These are phyloP conservation scores for Heritiera littoralis DNA, from an alignment of 345 rosid genomes.

Conservation along the genomic window DNA sequence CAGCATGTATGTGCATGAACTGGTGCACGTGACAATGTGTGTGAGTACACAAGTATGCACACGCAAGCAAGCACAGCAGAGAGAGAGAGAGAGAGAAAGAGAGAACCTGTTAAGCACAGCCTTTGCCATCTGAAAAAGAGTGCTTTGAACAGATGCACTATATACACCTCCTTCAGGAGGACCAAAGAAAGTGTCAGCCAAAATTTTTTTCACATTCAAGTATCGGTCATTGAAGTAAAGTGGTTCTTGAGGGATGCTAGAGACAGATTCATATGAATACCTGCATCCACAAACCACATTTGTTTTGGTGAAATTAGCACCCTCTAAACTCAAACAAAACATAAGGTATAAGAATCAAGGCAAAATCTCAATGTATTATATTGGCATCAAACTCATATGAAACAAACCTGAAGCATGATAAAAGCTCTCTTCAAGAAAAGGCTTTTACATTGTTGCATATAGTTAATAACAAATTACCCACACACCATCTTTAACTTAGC, in stretches of 20 bases:
- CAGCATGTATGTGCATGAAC: neutral
- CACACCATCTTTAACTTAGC: neutral
- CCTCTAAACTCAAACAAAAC: conserved; percentile 2
- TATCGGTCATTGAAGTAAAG: conserved; percentile 69
- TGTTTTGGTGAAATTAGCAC: conserved; percentile 11
- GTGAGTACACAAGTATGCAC: neutral
- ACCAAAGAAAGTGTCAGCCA: conserved; percentile 77
- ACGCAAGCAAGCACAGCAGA: neutral
- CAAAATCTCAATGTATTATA: neutral
- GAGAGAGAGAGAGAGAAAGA: conserved; percentile 23
- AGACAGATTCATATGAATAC: conserved; percentile 67
- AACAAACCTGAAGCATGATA: neutral
- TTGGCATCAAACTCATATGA: neutral
- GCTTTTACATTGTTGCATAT: neutral
- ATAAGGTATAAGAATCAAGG: neutral
- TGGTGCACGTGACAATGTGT: neutral
- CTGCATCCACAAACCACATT: conserved; percentile 42
- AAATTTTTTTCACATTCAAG: conserved; percentile 54
- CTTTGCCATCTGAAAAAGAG: conserved; percentile 79
- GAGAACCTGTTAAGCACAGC: conserved; percentile 72
- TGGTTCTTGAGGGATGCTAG: conserved; percentile 54
- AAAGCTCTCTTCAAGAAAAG: neutral
- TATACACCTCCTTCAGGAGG: conserved; percentile 80
- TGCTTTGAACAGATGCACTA: conserved; percentile 95
- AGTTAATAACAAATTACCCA: neutral